Evolutionary conservation across 148 eudicot species (phyloP), one percentile per base, ranked within the genome.

Genomic region (Rhododendron molle): DNA sequence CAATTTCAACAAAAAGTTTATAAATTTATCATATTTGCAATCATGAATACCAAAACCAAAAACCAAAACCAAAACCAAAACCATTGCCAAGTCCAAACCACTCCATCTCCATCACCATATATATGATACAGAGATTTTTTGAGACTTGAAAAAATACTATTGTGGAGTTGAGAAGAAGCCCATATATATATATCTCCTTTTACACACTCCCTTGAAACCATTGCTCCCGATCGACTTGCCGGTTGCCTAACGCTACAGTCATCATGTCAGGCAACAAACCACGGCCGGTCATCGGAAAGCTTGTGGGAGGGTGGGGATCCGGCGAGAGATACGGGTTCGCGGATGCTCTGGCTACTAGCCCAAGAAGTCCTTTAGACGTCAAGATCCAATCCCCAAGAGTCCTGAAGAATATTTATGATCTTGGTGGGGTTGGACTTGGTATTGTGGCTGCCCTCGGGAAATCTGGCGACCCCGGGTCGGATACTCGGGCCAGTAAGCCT

Each of bases 341-440:
- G 71, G 88, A 89, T 32, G 38, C 38, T 71, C 50, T 81, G 7
- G 73, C 76, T 43, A 86, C 88, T 2, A 90, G 92, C 78, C 94
- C 93, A 28, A 86, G 84, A 76, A 87, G 91, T 80, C 92, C 90
- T 15, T 60, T 89, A 46, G 91, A 93, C 1, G 82, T 67, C 84
- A 87, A 82, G 82, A 85, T 84, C 80, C 88, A 77, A 28, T 91
- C 94, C 4, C 94, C 93, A 2, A 87, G 88, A 67, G 86, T 91
- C 1, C 76, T 87, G 13, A 94, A 92, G 44, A 85, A 81, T 38
- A 84, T 13, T 26, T 30, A 86, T 28, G 93, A 91, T 87, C 86
- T 89, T 18, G 93, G 94, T 40, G 93, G 92, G n/a, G 85, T 93
- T 49, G 98, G 98, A 2, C 89, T 95, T 13, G 98, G 94, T 15